Conservation (phyloP, 2,329 filamentous ascomycete species). For the Chaetomium sp. region DNA sequence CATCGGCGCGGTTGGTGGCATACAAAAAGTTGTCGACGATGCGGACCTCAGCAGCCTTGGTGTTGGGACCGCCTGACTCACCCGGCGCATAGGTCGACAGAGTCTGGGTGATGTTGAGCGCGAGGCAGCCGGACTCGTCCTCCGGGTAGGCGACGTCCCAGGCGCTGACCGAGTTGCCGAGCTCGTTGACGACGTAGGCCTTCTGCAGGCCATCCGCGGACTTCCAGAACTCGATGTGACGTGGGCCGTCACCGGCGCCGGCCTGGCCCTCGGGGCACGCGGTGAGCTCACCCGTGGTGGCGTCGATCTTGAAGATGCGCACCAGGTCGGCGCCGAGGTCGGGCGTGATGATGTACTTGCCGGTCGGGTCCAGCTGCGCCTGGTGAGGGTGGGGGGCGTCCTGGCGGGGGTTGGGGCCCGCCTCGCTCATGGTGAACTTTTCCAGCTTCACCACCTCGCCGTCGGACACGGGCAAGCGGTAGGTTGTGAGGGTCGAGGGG, state of each 20-base stretch:
- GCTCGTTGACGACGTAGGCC: conserved; percentile 42
- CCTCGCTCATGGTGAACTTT: conserved; percentile 36
- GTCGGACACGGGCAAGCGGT: conserved; percentile 29
- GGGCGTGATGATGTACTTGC: conserved; percentile 42
- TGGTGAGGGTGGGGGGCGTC: conserved; percentile 50
- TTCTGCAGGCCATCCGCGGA: conserved; percentile 23
- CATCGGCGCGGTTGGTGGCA: conserved; percentile 56
- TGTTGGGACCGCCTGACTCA: conserved; percentile 35
- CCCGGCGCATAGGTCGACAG: conserved; percentile 41
- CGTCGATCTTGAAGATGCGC: conserved; percentile 46
- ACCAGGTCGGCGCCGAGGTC: conserved; percentile 51
- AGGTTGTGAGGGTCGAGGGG: conserved; percentile 38
- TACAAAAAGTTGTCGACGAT: conserved; percentile 50
- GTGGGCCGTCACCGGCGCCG: conserved; percentile 43
- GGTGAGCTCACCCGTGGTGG: conserved; percentile 38
- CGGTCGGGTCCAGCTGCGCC: conserved; percentile 42
- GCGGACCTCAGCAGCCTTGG: conserved; percentile 50
- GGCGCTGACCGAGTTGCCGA: conserved; percentile 42
- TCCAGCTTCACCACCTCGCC: conserved; percentile 25
- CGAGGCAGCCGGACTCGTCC: conserved; percentile 33
- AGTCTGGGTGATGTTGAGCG: conserved; percentile 39
- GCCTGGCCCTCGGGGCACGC: conserved; percentile 38
- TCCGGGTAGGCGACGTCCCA: conserved; percentile 43
- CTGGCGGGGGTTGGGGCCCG: conserved; percentile 44
- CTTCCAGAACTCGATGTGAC: conserved; percentile 47